A percentile compares a stretch with the other conserved stretches of the same genome.
These are phyloP conservation scores for Torrubiella hemipterigena DNA, from an alignment of 2,329 filamentous ascomycete genomes.

Conservation along the genomic window DNA sequence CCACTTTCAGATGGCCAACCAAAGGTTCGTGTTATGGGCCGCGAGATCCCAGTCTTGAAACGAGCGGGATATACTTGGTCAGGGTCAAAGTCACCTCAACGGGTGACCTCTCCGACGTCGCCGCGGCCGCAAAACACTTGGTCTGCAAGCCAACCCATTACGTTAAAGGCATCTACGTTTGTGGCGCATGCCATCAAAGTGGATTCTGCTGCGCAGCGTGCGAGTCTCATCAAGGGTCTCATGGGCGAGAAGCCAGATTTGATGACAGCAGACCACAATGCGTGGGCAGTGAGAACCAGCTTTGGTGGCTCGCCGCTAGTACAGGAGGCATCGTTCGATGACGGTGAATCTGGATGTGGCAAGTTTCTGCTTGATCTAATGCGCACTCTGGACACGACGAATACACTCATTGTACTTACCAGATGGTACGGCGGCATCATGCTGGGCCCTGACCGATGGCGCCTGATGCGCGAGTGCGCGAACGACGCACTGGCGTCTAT, in stretches of 20 bases:
- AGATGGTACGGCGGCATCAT: constrained; percentile 52
- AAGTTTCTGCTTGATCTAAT: constrained; percentile 42
- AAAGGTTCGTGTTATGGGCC: constrained; percentile 56
- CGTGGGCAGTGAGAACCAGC: constrained; percentile 32
- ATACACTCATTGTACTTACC: constrained; percentile 45
- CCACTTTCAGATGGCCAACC: constrained; percentile 69
- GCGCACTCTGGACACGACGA: constrained; percentile 35
- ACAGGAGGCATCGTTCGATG: constrained; percentile 42
- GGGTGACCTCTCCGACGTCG: constrained; percentile 6
- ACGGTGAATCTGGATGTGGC: constrained; percentile 49
- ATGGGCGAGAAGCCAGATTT: constrained; percentile 36
- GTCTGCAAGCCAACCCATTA: constrained; percentile 38
- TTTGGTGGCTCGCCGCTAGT: constrained; percentile 25
- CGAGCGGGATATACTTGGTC: constrained; percentile 55
- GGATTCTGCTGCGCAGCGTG: constrained; percentile 27
- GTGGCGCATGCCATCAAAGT: constrained; percentile 35
- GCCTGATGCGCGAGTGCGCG: constrained; percentile 46
- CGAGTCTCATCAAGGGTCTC: constrained; percentile 31
- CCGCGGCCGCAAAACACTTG: constrained; percentile 24
- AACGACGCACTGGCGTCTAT: constrained; percentile 40
- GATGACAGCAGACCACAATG: constrained; percentile 45
- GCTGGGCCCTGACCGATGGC: constrained; percentile 50
- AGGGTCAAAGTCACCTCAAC: constrained; percentile 4
- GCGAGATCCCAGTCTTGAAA: constrained; percentile 65
- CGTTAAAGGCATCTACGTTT: constrained; percentile 43